Evolutionary conservation across 1,284 basidiomycete genomes (phyloP).

Genomic region (Sanghuangporus weigelae): DNA sequence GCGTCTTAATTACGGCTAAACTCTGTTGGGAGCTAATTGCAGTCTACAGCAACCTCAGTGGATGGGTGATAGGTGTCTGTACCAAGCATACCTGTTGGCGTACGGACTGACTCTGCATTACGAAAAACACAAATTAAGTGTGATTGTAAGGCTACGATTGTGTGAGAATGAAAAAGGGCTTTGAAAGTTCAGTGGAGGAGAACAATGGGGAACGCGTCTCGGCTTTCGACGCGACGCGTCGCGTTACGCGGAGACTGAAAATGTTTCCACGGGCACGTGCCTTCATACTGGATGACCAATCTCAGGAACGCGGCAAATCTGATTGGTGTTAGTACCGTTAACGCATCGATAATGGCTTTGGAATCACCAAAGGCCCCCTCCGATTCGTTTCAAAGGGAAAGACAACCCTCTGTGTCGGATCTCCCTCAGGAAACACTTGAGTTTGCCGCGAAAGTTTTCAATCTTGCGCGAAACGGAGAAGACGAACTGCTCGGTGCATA

Average conservation of each 20-base stretch:
- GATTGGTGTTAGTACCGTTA: neutral
- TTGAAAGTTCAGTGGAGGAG: neutral
- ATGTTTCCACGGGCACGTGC: neutral
- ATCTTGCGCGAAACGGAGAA: constrained; percentile 65
- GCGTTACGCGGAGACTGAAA: neutral
- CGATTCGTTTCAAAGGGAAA: neutral
- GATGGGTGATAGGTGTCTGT: neutral
- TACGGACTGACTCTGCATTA: constrained; percentile 4
- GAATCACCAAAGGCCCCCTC: neutral
- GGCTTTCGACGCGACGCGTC: neutral
- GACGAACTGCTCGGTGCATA: constrained; percentile 48
- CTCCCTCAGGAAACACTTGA: constrained; percentile 49
- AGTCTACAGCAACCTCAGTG: neutral
- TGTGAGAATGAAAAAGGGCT: neutral
- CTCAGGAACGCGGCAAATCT: neutral
- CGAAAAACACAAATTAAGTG: neutral
- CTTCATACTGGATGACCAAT: neutral
- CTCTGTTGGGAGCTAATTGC: constrained; percentile 17
- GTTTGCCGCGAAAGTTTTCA: constrained; percentile 74
- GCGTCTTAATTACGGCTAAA: constrained; percentile 16
- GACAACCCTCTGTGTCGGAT: neutral
- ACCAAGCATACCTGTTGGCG: neutral
- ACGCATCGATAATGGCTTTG: neutral
- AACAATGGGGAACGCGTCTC: neutral
- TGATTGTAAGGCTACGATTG: neutral